Percentiles rank a stretch among this genome's conserved stretches.
phyloP scores from a whole-genome alignment of 352 stramenopile genomes.

The Blastocystis sp. region DNA sequence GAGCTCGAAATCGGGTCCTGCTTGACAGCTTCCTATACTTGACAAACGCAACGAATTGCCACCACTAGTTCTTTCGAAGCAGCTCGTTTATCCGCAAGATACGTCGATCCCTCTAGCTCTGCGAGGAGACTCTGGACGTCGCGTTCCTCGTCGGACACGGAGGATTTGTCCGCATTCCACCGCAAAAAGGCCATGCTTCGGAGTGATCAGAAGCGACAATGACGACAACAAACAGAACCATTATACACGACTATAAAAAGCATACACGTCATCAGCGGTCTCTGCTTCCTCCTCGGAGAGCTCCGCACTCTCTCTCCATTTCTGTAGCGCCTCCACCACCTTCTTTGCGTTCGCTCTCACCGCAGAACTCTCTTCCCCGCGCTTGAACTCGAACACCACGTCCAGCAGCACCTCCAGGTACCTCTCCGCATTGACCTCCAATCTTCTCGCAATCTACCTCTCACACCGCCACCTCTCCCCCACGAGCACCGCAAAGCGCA shows the following conservation, averaged over 20 bases:
- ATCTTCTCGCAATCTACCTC: constrained; percentile 8
- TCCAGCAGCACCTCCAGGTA: constrained; percentile 15
- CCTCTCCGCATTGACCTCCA: not conserved
- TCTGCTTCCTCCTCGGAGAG: not conserved
- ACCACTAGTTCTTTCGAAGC: constrained; percentile 58
- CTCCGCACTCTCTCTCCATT: not conserved
- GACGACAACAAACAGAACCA: not conserved
- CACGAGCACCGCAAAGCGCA: constrained; percentile 18
- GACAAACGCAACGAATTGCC: not conserved
- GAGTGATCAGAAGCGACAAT: not conserved
- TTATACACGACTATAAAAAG: not conserved
- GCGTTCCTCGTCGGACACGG: not conserved
- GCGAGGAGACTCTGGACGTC: constrained; percentile 37
- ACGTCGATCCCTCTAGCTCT: constrained; percentile 51
- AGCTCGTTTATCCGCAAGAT: constrained; percentile 57
- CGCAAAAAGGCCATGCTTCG: constrained; percentile 49
- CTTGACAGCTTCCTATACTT: not conserved
- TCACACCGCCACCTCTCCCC: not conserved
- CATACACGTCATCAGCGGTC: not conserved
- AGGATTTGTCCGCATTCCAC: constrained; percentile 17
- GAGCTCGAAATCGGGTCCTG: constrained; percentile 23
- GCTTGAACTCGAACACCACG: not conserved
- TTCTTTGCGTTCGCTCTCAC: not conserved
- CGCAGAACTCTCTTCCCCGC: not conserved
- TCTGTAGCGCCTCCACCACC: not conserved